Evolutionary conservation across 148 eudicot species (phyloP).

Genomic region (Fagopyrum tataricum): DNA sequence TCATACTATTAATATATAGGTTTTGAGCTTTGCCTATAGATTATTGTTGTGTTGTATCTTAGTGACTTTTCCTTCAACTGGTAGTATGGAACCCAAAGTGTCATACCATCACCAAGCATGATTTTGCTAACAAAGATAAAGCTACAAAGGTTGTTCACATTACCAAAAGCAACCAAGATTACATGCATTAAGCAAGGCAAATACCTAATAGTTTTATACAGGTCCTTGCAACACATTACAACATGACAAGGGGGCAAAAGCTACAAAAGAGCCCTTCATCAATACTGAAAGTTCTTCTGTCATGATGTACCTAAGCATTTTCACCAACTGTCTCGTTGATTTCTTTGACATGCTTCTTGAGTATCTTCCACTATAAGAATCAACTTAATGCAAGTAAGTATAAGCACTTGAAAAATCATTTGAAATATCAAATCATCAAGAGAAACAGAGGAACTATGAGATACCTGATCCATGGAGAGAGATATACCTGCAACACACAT

Average conservation of each 20-base stretch:
- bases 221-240: background rate
- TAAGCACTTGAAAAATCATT: background rate
- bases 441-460: background rate
- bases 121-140: background rate
- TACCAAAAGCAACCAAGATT: background rate
- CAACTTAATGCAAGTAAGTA: background rate
- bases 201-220: background rate
- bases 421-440: background rate
- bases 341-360: slow-evolving; percentile 5
- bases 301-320: background rate
- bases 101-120: background rate
- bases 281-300: background rate
- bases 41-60: background rate
- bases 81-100: background rate
- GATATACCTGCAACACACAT: slow-evolving; percentile 6
- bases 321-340: slow-evolving; percentile 1
- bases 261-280: slow-evolving; percentile 1
- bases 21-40: too few species aligned
- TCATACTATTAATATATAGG: too few species aligned
- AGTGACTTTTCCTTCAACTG: background rate
- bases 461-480: slow-evolving; percentile 11
- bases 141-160: slow-evolving; percentile 3
- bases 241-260: background rate
- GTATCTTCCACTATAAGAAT: slow-evolving; percentile 1
- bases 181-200: background rate